phyloP scores from a whole-genome alignment of 2,329 filamentous ascomycete genomes.

The Ophiocordyceps australis region DNA sequence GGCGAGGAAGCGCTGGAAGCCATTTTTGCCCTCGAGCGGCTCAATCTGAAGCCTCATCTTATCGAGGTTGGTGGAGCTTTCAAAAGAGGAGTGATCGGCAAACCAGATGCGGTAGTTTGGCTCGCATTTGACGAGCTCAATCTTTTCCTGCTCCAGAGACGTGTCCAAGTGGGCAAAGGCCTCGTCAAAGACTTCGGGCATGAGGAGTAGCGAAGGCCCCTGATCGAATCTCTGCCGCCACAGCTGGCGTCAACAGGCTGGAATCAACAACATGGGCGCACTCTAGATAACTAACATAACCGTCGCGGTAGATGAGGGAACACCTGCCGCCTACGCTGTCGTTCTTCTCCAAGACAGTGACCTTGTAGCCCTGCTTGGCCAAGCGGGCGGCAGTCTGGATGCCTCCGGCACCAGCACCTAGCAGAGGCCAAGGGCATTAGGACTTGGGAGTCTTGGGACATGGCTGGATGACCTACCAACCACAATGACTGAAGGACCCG shows the following conservation, averaged over 20 bases:
- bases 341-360: constrained; percentile 70
- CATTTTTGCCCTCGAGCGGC: constrained; percentile 52
- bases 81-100: constrained; percentile 44
- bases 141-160: constrained; percentile 43
- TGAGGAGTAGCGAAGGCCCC: constrained; percentile 54
- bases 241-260: neutral
- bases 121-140: constrained; percentile 52
- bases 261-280: constrained; percentile 18
- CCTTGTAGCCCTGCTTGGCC: constrained; percentile 48
- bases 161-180: constrained; percentile 53
- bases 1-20: constrained; percentile 48
- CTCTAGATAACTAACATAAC: too few relatives aligned
- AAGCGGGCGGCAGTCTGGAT: constrained; percentile 55
- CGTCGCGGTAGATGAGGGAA: constrained; percentile 41
- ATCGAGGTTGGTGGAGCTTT: constrained; percentile 48
- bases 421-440: neutral
- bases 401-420: constrained; percentile 53
- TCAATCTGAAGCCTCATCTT: constrained; percentile 56
- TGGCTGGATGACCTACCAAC: neutral
- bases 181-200: constrained; percentile 52
- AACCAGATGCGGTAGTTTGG: constrained; percentile 65
- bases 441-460: neutral
- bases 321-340: constrained; percentile 54
- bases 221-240: constrained; percentile 46
- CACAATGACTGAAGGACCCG: too few relatives aligned